Percentiles rank a stretch among this genome's conserved stretches.
These are phyloP conservation scores for Aurantiochytrium sp. DNA, from an alignment of 108 stramenopile genomes.

Conservation along the genomic window DNA sequence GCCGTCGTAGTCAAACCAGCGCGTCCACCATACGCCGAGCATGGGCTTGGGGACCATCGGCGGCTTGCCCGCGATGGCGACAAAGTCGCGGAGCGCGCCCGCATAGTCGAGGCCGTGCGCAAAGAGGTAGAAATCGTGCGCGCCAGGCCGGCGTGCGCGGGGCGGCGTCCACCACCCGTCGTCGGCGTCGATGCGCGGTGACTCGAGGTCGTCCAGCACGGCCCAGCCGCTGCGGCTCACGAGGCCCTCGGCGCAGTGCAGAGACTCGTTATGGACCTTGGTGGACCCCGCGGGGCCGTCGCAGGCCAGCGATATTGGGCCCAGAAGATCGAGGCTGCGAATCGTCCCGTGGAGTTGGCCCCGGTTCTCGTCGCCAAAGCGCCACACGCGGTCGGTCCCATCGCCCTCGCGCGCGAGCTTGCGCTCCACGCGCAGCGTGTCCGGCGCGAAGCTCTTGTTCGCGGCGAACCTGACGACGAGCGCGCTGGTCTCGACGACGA, in stretches of 20 bases:
- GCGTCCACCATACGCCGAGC: background rate
- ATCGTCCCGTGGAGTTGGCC: background rate
- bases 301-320: background rate
- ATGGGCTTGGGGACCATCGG: background rate
- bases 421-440: background rate
- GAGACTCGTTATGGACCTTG: background rate
- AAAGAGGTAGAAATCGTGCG: background rate
- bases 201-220: background rate
- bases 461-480: too few species aligned
- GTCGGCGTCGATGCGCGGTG: background rate
- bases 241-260: background rate
- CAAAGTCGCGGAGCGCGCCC: background rate
- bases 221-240: background rate
- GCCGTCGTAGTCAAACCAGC: background rate
- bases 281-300: background rate
- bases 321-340: background rate
- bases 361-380: background rate
- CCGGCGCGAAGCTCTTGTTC: background rate
- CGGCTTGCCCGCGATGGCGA: background rate
- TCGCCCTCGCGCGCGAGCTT: background rate
- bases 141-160: background rate
- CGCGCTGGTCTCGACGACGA: too few species aligned
- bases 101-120: slow-evolving; percentile 12
- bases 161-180: background rate
- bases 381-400: background rate